Base-by-base conservation (phyloP, 108 stramenopile species). In the Conticribra weissflogii region DNA sequence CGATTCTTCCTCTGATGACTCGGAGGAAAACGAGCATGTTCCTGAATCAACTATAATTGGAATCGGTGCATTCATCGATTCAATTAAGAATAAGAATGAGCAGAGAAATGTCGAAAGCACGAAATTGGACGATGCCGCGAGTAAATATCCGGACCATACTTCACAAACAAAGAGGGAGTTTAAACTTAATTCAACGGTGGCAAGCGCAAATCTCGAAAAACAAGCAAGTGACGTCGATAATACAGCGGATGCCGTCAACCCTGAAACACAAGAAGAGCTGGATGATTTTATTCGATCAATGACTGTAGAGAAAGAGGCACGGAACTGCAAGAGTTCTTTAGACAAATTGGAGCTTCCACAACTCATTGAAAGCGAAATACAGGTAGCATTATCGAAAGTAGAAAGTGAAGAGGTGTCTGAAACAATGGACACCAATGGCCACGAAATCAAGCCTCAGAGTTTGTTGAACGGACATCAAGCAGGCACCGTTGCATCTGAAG, bases 201-300 rank as follows among this genome's bases (percentile, higher is more conserved):
- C 50, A n/a, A 22, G 50, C 17, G 5, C 15, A 16, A 12, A 16
- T 8, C 4, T 51, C 17, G 21, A 3, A 28, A 25, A 29, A 32
- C 5, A 41, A 41, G 12, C 12, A 41, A n/a, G n/a, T n/a, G n/a
- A n/a, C n/a, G n/a, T n/a, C n/a, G n/a, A 41, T 41, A 12, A 5
- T 5, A 41, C 36, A 12, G 36, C 12, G 8, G 36, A 41, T 41
- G 36, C 7, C 4, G 44, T 53, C 14, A 2, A 65, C 1, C 50
- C 30, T n/a, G 63, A 65, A 53, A 65, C 63, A 31, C 51, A 65
- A 14, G 51, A 65, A 33, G 51, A 65, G 34, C 22, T 65, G 29
- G 51, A 53, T 22, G 19, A 5, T 3, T 65, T 65, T 23, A 33
- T 65, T 53, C 28, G 27, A 31, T 65, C 51, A 3, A 53, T 65